Conservation (phyloP, 2,329 filamentous ascomycete genomes). For the Ploettnerulaceae sp. region DNA sequence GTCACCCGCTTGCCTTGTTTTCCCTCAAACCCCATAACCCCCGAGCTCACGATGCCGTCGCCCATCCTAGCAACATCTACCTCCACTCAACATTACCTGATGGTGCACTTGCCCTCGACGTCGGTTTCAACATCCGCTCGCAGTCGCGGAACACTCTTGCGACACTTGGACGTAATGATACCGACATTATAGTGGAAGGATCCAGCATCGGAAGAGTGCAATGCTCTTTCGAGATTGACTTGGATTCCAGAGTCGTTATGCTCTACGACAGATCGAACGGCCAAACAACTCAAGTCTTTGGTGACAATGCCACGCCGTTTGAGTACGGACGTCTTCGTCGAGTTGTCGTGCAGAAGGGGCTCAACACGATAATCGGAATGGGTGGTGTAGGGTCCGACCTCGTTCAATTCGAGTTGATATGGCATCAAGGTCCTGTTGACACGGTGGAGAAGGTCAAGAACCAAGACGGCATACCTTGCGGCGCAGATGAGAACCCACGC, state of each 20-base stretch:
- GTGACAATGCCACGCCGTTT: slow-evolving; percentile 5
- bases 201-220: slow-evolving; percentile 6
- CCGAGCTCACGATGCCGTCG: slow-evolving; percentile 1
- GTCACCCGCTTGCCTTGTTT: slow-evolving; percentile 10
- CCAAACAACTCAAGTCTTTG: slow-evolving; percentile 9
- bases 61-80: slow-evolving; percentile 2
- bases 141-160: slow-evolving; percentile 3
- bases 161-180: slow-evolving; percentile 3
- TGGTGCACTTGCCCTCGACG: slow-evolving; percentile 1
- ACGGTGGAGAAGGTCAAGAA: slow-evolving; percentile 5
- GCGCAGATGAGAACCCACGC: slow-evolving; percentile 9
- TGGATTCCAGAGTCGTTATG: slow-evolving; percentile 7
- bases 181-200: slow-evolving; percentile 7
- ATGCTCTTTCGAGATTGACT: slow-evolving; percentile 8
- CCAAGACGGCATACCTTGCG: slow-evolving; percentile 6
- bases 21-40: neutral
- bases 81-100: slow-evolving; percentile 3
- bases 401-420: slow-evolving; percentile 12
- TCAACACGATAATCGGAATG: slow-evolving; percentile 15
- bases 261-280: slow-evolving; percentile 9
- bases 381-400: slow-evolving; percentile 8
- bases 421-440: slow-evolving; percentile 7
- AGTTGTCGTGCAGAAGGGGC: slow-evolving; percentile 7
- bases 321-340: slow-evolving; percentile 9
- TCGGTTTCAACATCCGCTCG: slow-evolving; percentile 7